These are phyloP conservation scores for Stephanodiscus minutulus DNA, from an alignment of 108 stramenopile species.

Conservation along the genomic window DNA sequence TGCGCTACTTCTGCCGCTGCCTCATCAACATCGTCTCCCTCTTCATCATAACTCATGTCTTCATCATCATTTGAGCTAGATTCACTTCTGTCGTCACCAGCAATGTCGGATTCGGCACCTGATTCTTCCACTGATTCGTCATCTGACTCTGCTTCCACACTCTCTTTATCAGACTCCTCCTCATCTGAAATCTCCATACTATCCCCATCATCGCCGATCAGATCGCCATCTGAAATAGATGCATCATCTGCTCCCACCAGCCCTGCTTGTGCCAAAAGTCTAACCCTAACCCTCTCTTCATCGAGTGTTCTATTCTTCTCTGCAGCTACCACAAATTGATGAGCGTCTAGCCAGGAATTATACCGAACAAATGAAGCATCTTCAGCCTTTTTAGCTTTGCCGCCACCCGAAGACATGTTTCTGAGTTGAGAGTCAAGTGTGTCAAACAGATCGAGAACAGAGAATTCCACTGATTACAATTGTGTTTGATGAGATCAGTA, in stretches of 20 bases:
- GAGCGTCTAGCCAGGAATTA: slow-evolving; percentile 79
- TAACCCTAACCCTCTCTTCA: slow-evolving; percentile 40
- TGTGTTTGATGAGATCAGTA: neutral
- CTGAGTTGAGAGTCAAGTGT: slow-evolving; percentile 80
- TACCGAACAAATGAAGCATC: slow-evolving; percentile 64
- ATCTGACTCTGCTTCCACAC: slow-evolving; percentile 44
- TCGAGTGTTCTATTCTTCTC: slow-evolving; percentile 60
- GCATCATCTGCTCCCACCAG: slow-evolving; percentile 44
- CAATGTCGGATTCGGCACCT: slow-evolving; percentile 28
- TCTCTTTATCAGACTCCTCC: slow-evolving; percentile 62
- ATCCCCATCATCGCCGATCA: slow-evolving; percentile 50
- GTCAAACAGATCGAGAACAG: slow-evolving; percentile 92
- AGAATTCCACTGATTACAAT: slow-evolving; percentile 71
- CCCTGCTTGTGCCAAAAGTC: slow-evolving; percentile 70
- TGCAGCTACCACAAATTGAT: slow-evolving; percentile 71
- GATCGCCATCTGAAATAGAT: slow-evolving; percentile 27
- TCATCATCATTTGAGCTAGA: slow-evolving; percentile 29
- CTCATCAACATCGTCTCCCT: slow-evolving; percentile 63
- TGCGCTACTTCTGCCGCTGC: slow-evolving; percentile 79
- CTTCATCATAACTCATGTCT: slow-evolving; percentile 64
- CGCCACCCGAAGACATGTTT: slow-evolving; percentile 39
- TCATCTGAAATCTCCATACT: slow-evolving; percentile 57
- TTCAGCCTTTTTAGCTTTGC: slow-evolving; percentile 29
- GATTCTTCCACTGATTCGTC: slow-evolving; percentile 44
- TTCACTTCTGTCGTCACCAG: slow-evolving; percentile 61